These are phyloP conservation scores for Sarocladium brachiariae DNA, from an alignment of 2,329 filamentous ascomycete genomes.

Conservation along the genomic window DNA sequence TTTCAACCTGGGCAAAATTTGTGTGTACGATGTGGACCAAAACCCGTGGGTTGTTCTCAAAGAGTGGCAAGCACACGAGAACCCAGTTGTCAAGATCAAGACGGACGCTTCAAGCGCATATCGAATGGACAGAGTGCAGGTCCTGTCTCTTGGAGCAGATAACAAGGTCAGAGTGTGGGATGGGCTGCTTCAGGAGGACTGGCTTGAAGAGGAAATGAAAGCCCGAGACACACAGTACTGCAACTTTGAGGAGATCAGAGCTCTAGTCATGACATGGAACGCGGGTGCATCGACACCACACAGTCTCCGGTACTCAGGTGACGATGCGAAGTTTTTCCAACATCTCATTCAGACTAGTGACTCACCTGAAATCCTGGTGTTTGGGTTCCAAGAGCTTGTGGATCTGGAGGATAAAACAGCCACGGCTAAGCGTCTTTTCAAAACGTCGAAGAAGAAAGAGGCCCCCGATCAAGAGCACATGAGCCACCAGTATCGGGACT, in stretches of 20 bases:
- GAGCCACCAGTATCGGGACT: slow-evolving; percentile 95
- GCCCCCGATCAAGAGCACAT: slow-evolving; percentile 73
- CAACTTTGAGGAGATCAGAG: slow-evolving; percentile 72
- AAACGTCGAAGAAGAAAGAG: slow-evolving; percentile 81
- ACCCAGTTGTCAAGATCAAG: slow-evolving; percentile 70
- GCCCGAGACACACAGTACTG: slow-evolving; percentile 76
- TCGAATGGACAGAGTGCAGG: slow-evolving; percentile 75
- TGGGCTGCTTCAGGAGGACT: slow-evolving; percentile 86
- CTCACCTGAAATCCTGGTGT: slow-evolving; percentile 83
- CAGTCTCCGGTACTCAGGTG: slow-evolving; percentile 62
- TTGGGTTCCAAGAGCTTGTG: slow-evolving; percentile 97
- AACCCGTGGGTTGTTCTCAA: slow-evolving; percentile 89
- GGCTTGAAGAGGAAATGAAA: slow-evolving; percentile 89
- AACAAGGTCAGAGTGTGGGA: slow-evolving; percentile 85
- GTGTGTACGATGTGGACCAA: slow-evolving; percentile 77
- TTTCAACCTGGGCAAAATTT: slow-evolving; percentile 90
- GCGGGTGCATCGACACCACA: slow-evolving; percentile 91
- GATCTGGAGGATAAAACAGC: slow-evolving; percentile 96
- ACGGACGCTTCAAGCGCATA: slow-evolving; percentile 78
- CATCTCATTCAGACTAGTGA: slow-evolving; percentile 70
- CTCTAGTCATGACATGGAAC: slow-evolving; percentile 90
- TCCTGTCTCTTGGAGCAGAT: slow-evolving; percentile 81
- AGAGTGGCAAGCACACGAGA: slow-evolving; percentile 88
- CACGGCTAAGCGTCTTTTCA: slow-evolving; percentile 91
- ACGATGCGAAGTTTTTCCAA: slow-evolving; percentile 72